Evolutionary conservation across 169 alveolate genomes (phyloP), one percentile per base, ranked within the genome.

Genomic region (Plasmodium reichenowi): DNA sequence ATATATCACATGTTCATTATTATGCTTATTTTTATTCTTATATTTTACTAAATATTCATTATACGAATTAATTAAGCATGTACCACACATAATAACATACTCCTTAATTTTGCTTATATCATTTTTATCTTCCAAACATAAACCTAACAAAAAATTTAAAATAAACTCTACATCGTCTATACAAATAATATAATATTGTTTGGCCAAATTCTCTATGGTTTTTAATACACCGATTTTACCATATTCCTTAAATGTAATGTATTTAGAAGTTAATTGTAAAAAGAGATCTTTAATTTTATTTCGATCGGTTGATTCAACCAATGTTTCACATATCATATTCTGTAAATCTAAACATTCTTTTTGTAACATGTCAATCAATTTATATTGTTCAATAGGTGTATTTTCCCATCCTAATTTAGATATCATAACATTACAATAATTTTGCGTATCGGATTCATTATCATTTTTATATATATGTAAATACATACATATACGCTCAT

Each of bases 161-260:
- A 72, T 32, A 58, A 86, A 72, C 48, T 70, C 87, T 3, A 86
- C 87, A 86, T 86, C 76, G 45, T 86, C 92, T 7, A 86, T 72
- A 20, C 13, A 15, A n/a, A 32, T 72, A 60, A 86, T 66, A 72
- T 29, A 62, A 54, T 86, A 52, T 0, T 59, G 22, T 45, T 72
- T 72, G 1, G 92, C 75, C 20, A 86, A 38, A 13, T 70, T 24
- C 26, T 86, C 78, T 20, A 86, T 9, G 29, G 92, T 62, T 67
- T 86, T 86, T 20, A 86, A 48, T 43, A 86, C 62, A 15, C 92
- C 92, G n/a, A 86, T 72, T 29, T 86, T 86, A 2, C 88, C 92
- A 71, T 48, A 72, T 56, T 86, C 92, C 43, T 86, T 86, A 86
- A 72, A 86, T 5, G 75, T 86, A 26, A 86, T 86, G 59, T 86